Conservation (phyloP, 2,329 filamentous ascomycete genomes). For the Grosmannia serpens region DNA sequence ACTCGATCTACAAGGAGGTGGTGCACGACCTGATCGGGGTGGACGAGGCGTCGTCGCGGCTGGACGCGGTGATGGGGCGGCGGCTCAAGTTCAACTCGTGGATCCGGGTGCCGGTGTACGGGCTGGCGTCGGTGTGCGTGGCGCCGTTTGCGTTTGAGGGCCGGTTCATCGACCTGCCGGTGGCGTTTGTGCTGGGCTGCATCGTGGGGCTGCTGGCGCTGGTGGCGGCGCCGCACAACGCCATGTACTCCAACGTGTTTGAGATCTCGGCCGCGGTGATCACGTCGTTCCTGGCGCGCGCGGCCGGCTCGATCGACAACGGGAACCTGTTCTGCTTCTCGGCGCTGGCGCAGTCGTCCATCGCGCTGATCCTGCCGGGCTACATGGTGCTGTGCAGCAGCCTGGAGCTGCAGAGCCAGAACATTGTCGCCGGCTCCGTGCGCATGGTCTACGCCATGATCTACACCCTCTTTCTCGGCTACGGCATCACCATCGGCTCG, state of each 20-base stretch:
- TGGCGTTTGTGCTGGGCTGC: slow-evolving; percentile 65
- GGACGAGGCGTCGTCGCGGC: slow-evolving; percentile 52
- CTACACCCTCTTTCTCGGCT: slow-evolving; percentile 61
- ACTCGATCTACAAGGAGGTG: slow-evolving; percentile 73
- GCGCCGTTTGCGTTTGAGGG: slow-evolving; percentile 73
- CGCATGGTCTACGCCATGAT: slow-evolving; percentile 66
- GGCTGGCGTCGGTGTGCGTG: slow-evolving; percentile 62
- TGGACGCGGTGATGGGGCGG: slow-evolving; percentile 42
- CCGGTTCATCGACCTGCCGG: slow-evolving; percentile 64
- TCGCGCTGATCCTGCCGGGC: slow-evolving; percentile 62
- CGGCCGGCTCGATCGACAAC: slow-evolving; percentile 51
- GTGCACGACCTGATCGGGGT: slow-evolving; percentile 64
- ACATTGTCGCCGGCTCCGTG: slow-evolving; percentile 59
- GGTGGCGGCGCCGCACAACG: slow-evolving; percentile 57
- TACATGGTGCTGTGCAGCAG: slow-evolving; percentile 50
- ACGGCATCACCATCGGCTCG: slow-evolving; percentile 58
- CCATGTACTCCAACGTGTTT: slow-evolving; percentile 44
- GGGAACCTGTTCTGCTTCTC: slow-evolving; percentile 59
- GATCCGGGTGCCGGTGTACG: slow-evolving; percentile 56
- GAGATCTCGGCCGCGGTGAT: slow-evolving; percentile 42
- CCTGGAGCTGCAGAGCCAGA: slow-evolving; percentile 57
- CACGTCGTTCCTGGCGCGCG: slow-evolving; percentile 58
- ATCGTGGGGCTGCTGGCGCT: slow-evolving; percentile 66
- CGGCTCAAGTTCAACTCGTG: slow-evolving; percentile 37
- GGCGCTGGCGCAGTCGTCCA: slow-evolving; percentile 59